These are phyloP conservation scores for Talaromyces sp. DNA, from an alignment of 2,329 filamentous ascomycete species.

Conservation along the genomic window DNA sequence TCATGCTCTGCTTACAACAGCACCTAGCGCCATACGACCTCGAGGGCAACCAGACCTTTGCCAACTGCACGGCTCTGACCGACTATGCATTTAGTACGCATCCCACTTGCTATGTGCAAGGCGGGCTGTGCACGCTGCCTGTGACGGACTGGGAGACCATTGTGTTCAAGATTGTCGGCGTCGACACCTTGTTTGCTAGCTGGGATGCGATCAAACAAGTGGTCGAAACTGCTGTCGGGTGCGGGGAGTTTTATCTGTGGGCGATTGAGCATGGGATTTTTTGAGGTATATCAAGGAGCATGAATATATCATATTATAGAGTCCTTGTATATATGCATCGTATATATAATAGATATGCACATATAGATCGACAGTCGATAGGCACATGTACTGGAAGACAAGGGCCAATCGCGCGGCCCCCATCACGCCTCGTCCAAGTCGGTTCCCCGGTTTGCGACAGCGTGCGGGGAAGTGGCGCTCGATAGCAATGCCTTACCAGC, in stretches of 20 bases:
- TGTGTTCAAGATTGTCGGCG: conserved; percentile 12
- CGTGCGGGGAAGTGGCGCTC: neutral
- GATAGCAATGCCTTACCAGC: neutral
- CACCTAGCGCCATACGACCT: conserved; percentile 17
- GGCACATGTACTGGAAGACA: no score
- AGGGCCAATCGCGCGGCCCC: neutral
- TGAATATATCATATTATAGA: neutral
- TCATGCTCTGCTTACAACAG: conserved; percentile 24
- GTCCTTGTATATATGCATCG: neutral
- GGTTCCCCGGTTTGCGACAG: neutral
- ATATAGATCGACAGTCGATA: neutral
- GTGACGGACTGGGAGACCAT: conserved; percentile 17
- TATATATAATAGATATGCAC: neutral
- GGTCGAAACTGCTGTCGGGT: conserved; percentile 4
- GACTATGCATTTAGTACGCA: conserved; percentile 18
- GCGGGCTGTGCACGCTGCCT: conserved; percentile 17
- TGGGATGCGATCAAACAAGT: conserved; percentile 6
- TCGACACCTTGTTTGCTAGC: conserved; percentile 5
- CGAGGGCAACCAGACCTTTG: neutral
- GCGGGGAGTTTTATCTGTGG: conserved; percentile 8
- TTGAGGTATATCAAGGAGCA: neutral
- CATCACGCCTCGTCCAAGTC: neutral
- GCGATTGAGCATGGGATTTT: conserved; percentile 6
- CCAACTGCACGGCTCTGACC: conserved; percentile 14
- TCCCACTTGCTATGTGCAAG: conserved; percentile 18